Conservation (phyloP, 768 basidiomycete species). For the Tricholoma sp. region DNA sequence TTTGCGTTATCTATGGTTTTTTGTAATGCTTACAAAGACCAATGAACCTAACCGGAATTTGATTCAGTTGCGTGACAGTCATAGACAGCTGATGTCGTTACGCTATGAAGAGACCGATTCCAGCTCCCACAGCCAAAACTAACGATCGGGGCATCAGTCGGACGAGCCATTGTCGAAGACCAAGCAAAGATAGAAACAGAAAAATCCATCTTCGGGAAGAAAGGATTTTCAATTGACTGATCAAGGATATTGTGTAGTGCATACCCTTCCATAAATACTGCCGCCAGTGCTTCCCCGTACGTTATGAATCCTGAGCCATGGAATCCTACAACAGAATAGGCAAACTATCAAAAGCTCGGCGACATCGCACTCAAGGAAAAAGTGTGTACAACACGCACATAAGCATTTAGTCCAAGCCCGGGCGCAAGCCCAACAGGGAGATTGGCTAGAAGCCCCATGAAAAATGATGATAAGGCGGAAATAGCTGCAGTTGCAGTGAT, state of each 20-base stretch:
- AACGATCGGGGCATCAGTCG: conserved; percentile 86
- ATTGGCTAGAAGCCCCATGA: conserved; percentile 86
- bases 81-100: conserved; percentile 28
- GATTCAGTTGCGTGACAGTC: neutral
- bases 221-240: neutral
- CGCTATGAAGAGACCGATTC: conserved; percentile 86
- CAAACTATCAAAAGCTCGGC: conserved; percentile 44
- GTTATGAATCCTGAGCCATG: conserved; percentile 69
- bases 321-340: conserved; percentile 84
- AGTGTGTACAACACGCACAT: conserved; percentile 40
- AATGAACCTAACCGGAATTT: conserved; percentile 48
- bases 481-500: conserved; percentile 81
- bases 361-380: neutral
- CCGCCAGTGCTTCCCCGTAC: conserved; percentile 76
- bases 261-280: conserved; percentile 84
- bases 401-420: conserved; percentile 78
- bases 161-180: conserved; percentile 85
- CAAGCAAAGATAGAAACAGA: conserved; percentile 71
- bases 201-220: conserved; percentile 63
- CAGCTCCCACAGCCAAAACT: conserved; percentile 77
- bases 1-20: neutral
- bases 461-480: conserved; percentile 64
- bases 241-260: conserved; percentile 10
- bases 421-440: conserved; percentile 86
- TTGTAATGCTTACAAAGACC: conserved; percentile 52